Conservation (phyloP, 768 basidiomycete genomes). For the Mycena rosella region DNA sequence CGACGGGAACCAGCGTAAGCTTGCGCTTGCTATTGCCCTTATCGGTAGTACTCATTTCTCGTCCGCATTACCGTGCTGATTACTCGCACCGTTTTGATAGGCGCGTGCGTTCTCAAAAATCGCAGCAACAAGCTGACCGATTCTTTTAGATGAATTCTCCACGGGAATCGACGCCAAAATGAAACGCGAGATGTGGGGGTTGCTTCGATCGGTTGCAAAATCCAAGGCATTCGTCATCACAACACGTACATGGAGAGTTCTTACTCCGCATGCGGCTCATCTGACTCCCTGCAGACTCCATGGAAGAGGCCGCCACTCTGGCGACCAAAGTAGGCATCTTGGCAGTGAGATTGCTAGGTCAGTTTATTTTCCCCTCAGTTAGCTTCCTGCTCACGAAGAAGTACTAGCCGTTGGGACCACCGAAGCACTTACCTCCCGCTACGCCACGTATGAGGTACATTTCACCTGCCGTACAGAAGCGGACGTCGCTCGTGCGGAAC, state of each 20-base stretch:
- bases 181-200: constrained; percentile 88
- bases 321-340: constrained; percentile 84
- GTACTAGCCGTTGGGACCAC: constrained; percentile 79
- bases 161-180: constrained; percentile 87
- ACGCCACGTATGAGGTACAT: constrained; percentile 85
- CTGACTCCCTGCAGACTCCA: constrained; percentile 71
- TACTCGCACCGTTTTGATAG: too few species aligned
- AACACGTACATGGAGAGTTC: too few species aligned
- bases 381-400: too few species aligned
- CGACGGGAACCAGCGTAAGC: constrained; percentile 84
- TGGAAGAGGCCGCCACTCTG: constrained; percentile 50
- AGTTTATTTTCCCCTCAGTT: too few species aligned
- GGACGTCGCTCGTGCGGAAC: constrained; percentile 67
- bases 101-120: too few species aligned
- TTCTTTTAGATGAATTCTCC: constrained; percentile 89
- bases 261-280: too few species aligned
- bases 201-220: constrained; percentile 70
- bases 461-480: constrained; percentile 76
- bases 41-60: constrained; percentile 79
- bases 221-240: constrained; percentile 61
- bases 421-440: constrained; percentile 70
- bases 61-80: too few species aligned
- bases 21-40: constrained; percentile 85
- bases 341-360: constrained; percentile 77
- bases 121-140: too few species aligned